Percentiles rank a stretch among this genome's conserved stretches.
These are phyloP conservation scores for Yamadazyma akitaensis DNA, from an alignment of 805 yeast genomes.

Conservation along the genomic window DNA sequence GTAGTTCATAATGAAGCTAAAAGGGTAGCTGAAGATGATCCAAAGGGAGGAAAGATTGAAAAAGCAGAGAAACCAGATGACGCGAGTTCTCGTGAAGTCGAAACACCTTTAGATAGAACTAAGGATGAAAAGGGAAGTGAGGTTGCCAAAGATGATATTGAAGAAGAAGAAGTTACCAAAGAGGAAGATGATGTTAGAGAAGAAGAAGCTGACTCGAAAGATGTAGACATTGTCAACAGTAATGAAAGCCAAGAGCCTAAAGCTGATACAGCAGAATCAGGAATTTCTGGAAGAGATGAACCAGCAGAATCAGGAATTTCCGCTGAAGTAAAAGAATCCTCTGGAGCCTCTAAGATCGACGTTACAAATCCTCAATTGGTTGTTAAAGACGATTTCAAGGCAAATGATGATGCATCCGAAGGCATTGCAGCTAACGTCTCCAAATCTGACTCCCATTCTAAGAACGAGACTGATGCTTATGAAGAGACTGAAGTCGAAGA, in stretches of 20 bases:
- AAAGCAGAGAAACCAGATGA: neutral
- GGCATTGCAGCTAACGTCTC: too few species aligned
- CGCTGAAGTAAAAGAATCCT: too few species aligned
- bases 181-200: neutral
- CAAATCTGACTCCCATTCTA: too few species aligned
- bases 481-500: too few species aligned
- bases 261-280: neutral
- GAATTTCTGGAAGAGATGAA: neutral
- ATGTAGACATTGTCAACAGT: neutral
- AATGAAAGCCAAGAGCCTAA: neutral
- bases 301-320: neutral
- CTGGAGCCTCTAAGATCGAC: too few species aligned
- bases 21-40: conserved; percentile 2
- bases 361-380: too few species aligned
- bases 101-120: conserved; percentile 10
- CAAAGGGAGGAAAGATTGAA: conserved; percentile 7
- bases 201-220: neutral
- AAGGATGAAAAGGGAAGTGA: neutral
- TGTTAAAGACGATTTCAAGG: too few species aligned
- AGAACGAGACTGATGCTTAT: too few species aligned
- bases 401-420: too few species aligned
- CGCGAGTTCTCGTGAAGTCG: conserved; percentile 7
- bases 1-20: conserved; percentile 6
- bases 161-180: neutral
- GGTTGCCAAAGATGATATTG: neutral